Conservation (phyloP, 129 eudicot species). For the Deinandra increscens region DNA sequence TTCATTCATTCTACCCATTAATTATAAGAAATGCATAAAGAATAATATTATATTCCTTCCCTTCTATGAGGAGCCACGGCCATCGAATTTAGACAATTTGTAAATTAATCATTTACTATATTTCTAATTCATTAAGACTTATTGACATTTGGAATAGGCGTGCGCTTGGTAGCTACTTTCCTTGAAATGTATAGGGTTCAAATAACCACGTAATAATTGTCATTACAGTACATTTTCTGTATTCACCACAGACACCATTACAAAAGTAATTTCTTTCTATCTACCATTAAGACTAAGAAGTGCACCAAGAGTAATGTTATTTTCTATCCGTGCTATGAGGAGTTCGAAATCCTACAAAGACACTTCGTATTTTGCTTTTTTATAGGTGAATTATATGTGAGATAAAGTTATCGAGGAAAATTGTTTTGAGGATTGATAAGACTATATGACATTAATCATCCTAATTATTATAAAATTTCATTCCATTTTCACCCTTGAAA, state of each 20-base stretch:
- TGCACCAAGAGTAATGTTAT: background rate
- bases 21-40: background rate
- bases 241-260: background rate
- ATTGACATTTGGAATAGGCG: background rate
- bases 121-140: background rate
- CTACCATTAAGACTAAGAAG: background rate
- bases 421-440: background rate
- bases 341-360: background rate
- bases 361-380: background rate
- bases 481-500: too few species aligned
- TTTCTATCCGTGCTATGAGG: background rate
- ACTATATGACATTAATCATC: constrained; percentile 6
- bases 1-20: constrained; percentile 8
- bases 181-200: constrained; percentile 7
- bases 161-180: constrained; percentile 5
- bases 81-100: constrained; percentile 4
- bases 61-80: background rate
- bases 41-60: background rate
- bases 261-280: constrained; percentile 1
- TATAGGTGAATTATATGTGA: background rate
- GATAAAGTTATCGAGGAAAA: background rate
- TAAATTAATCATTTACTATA: constrained; percentile 4
- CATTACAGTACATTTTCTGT: constrained; percentile 5
- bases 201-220: background rate
- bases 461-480: too few species aligned